phyloP scores from a whole-genome alignment of 768 basidiomycete species.

The Suillus variegatus region DNA sequence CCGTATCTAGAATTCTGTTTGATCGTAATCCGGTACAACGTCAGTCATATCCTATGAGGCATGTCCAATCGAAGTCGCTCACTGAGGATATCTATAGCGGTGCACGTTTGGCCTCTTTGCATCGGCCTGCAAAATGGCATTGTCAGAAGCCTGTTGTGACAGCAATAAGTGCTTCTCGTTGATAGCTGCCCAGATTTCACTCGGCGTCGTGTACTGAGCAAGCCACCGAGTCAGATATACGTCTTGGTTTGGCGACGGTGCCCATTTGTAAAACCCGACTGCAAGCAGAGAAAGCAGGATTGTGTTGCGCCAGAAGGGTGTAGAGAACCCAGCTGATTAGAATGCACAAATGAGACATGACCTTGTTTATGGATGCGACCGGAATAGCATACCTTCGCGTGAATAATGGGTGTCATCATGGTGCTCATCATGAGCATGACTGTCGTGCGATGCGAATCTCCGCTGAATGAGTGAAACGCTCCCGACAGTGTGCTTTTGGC shows the following conservation, averaged over 20 bases:
- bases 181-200: slow-evolving; percentile 53
- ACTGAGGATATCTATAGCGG: slow-evolving; percentile 77
- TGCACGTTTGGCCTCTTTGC: slow-evolving; percentile 49
- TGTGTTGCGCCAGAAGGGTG: slow-evolving; percentile 68
- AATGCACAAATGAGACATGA: not conserved
- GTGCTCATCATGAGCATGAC: slow-evolving; percentile 43
- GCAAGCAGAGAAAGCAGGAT: slow-evolving; percentile 50
- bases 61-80: slow-evolving; percentile 26
- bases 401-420: slow-evolving; percentile 46
- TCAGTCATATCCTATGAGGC: slow-evolving; percentile 4
- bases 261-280: slow-evolving; percentile 65
- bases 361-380: not conserved
- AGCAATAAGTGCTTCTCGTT: slow-evolving; percentile 57
- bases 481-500: slow-evolving; percentile 32
- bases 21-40: slow-evolving; percentile 12
- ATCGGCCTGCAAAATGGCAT: slow-evolving; percentile 43
- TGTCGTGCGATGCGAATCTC: slow-evolving; percentile 45
- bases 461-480: slow-evolving; percentile 34
- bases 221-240: slow-evolving; percentile 70
- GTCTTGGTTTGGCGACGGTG: slow-evolving; percentile 61
- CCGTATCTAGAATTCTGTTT: slow-evolving; percentile 55
- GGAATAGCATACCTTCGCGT: slow-evolving; percentile 54
- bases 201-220: slow-evolving; percentile 53
- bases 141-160: slow-evolving; percentile 42
- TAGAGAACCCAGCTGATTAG: slow-evolving; percentile 55